Evolutionary conservation across 306 rosid genomes (phyloP), one percentile per base, ranked within the genome.

Genomic region (Trifolium dubium): DNA sequence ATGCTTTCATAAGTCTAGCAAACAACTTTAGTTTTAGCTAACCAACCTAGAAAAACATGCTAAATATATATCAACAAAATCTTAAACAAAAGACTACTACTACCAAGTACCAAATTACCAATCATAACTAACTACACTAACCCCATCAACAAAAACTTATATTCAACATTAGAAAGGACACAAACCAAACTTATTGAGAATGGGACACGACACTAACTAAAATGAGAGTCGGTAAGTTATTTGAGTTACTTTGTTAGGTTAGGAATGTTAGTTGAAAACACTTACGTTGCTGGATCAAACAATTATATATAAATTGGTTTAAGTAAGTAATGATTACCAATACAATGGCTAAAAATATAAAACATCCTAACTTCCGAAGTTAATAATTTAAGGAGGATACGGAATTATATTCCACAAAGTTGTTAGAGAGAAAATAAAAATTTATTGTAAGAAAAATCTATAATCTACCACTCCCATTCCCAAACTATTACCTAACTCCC

Each of bases 181-280:
- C 19, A 56, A 58, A 76, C 80, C 75, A 77, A 77, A 67, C 63
- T 12, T 44, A 18, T 56, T 14, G 51, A 43, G 61, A 19, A 18
- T 4, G 9, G 15, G 34, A 44, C 62, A 55, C 30, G 11, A 35
- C 32, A 32, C 74, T 30, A 56, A 56, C 69, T 31, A 50, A 43
- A 31, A 41, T 10, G 1, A 30, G 53, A 43, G 37, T 67, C 8
- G 56, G 69, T 61, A 41, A 7, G 67, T 29, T 65, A 44, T 68
- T 77, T 58, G 74, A 59, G 60, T 65, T 77, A 31, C 32, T 34
- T 5, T 8, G 62, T 68, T 44, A 44, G 15, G 50, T 44, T 59
- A 58, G 54, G 18, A 68, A 77, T 77, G 70, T 69, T 46, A 46
- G 75, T 37, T 77, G 75, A 17, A 30, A 28, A 35, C 31, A 15